Base-by-base conservation (phyloP, 371 early-diverging fungal species). In the Apophysomyces variabilis region DNA sequence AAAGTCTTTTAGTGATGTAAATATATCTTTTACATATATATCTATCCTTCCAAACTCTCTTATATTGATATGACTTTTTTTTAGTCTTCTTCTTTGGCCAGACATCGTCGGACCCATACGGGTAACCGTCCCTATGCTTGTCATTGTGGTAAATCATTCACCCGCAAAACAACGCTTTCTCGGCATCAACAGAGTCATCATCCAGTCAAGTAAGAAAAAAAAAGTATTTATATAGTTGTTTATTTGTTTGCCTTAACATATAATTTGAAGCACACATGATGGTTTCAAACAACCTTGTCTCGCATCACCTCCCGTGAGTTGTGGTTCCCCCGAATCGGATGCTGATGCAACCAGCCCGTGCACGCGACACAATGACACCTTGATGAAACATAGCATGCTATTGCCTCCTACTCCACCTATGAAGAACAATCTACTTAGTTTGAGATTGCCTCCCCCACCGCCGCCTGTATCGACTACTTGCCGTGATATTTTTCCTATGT, bases 131-230 rank as follows among this genome's bases (percentile, higher is more conserved):
- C 82, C 5, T 81, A 81, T 67, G 70, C 64, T 16, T 81, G 82
- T 50, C 61, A 68, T 58, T 88, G 88, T 71, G 84, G 81, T 59
- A 85, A 84, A 72, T 79, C 85, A 26, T 88, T 86, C 67, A 85
- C 86, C 59, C 85, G 90, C 56, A 89, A 89, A 78, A 87, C 88
- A 11, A 90, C 87, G 9, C 65, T 91, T 18, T 87, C 86, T 21
- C 82, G 87, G 59, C 91, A 91, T 62, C 85, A 83, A 64, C 79
- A 84, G 41, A 61, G 57, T 45, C 67, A 66, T 62, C 45, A 66
- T 39, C 58, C 67, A 50, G 21, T 32, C 21, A 32, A 39, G 43
- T 59, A 59, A 38, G 26, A 18, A 13, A 13, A 59, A 41, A 41
- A 41, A 18, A 18, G 7, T 4, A 38, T 50, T 11, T 26, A 21